These are phyloP conservation scores for Pouteria glomerata DNA, from an alignment of 148 eudicot species.

Conservation along the genomic window DNA sequence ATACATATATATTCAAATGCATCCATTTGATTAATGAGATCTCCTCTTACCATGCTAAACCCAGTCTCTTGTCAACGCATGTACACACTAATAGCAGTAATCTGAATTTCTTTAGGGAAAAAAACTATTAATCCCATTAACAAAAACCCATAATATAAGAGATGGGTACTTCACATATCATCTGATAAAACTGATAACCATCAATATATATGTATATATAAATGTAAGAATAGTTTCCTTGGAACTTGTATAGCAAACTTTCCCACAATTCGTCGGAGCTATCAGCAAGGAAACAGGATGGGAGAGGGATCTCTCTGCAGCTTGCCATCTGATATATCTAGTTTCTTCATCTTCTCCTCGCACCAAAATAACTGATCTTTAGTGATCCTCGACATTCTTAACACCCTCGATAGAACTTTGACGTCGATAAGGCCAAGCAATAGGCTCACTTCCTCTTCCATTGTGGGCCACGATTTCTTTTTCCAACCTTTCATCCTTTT, in stretches of 20 bases:
- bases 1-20: no score
- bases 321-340: slow-evolving; percentile 51
- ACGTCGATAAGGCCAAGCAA: slow-evolving; percentile 67
- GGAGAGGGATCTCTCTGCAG: slow-evolving; percentile 89
- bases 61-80: no score
- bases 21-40: no score
- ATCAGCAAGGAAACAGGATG: slow-evolving; percentile 75
- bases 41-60: no score
- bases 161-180: no score
- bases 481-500: slow-evolving; percentile 72
- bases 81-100: no score
- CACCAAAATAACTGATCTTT: slow-evolving; percentile 90
- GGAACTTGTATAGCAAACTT: background rate
- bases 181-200: no score
- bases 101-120: no score
- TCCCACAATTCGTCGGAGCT: background rate
- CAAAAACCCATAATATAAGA: no score
- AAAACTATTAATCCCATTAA: no score
- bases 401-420: slow-evolving; percentile 58
- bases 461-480: slow-evolving; percentile 73
- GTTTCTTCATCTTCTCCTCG: slow-evolving; percentile 82
- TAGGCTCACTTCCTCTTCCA: slow-evolving; percentile 60
- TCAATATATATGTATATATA: background rate
- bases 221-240: no score
- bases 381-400: slow-evolving; percentile 62